phyloP scores from a whole-genome alignment of 352 stramenopile species.

The Phytopythium litorale region DNA sequence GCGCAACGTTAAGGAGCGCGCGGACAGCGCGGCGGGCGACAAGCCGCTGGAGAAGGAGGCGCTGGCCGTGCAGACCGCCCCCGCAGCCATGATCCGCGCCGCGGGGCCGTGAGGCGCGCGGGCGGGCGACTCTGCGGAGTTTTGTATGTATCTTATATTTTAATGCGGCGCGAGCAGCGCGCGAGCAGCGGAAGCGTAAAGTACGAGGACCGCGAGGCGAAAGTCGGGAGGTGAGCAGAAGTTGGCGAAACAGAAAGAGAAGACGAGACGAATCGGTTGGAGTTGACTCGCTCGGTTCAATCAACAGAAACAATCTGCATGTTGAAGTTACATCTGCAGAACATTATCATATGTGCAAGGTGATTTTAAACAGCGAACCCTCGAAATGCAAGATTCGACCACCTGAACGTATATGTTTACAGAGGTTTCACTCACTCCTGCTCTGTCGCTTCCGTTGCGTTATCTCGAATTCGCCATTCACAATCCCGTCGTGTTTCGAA shows the following conservation, averaged over 20 bases:
- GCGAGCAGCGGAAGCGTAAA: not conserved
- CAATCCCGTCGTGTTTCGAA: no score
- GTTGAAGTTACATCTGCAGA: no score
- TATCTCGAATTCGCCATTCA: no score
- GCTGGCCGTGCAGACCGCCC: not conserved
- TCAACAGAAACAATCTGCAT: not conserved
- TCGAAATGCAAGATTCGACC: no score
- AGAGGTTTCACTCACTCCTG: no score
- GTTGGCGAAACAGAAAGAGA: no score
- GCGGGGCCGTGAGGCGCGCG: not conserved
- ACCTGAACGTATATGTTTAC: not conserved
- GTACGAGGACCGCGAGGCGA: not conserved
- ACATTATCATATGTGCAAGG: no score
- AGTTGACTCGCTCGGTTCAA: no score
- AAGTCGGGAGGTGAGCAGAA: no score
- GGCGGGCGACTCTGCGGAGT: not conserved
- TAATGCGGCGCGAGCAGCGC: not conserved
- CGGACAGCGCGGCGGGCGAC: constrained; percentile 15
- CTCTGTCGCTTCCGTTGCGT: no score
- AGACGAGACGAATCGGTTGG: not conserved
- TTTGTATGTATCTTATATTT: constrained; percentile 3
- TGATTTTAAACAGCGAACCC: no score
- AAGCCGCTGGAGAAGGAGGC: not conserved
- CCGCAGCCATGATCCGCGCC: constrained; percentile 1
- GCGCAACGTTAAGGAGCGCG: constrained; percentile 37